Base-by-base conservation (phyloP, 495 filamentous ascomycete genomes). In the Sordaria brevicollis region DNA sequence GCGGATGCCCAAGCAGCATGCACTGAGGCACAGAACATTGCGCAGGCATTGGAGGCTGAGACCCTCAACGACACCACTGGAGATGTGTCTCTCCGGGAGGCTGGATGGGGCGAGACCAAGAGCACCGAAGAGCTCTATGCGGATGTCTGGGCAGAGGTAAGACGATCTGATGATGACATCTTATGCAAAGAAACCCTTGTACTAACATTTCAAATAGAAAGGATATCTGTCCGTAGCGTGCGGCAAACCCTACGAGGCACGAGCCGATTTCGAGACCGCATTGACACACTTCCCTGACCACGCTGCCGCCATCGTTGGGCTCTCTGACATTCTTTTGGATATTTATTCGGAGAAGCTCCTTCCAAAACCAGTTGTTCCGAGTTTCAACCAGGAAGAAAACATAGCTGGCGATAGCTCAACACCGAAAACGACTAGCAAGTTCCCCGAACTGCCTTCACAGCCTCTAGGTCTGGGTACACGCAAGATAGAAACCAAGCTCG, bases 291-390 rank as follows among this genome's bases (percentile, higher is more conserved):
- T 87, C 71, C 86, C 87, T 4, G 87, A 97, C 75, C 93, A 97
- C 77, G 86, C 91, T 1, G 85, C 84, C 33, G 93, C 93, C 11
- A 96, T 90, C 68, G 89, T 97, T 38, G 90, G 89, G 5, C 83
- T 98, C 41, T 92, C 91, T 25, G 92, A 90, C 71, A 86, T 97
- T 33, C 86, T 98, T 8, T 83, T 98, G 67, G 93, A 97, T 74
- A 88, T 93, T n/a, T 95, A 92, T 80, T 85, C 86, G 69, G 85
- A 91, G 75, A 89, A 79, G 62, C 81, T 88, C 66, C 80, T 83
- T 15, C 84, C 83, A 4, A 79, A 78, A 17, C 81, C 84, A 2
- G 76, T 81, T 35, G 79, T 84, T 4, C 78, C 82, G 7, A 76
- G 76, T 31, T 71, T 79, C 15, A 72, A 75, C 37, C 65, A 76